A percentile compares a stretch with the other conserved stretches of the same genome.
Conservation (phyloP, 164 flowering plant genomes). For the Umbilicus rupestris region DNA sequence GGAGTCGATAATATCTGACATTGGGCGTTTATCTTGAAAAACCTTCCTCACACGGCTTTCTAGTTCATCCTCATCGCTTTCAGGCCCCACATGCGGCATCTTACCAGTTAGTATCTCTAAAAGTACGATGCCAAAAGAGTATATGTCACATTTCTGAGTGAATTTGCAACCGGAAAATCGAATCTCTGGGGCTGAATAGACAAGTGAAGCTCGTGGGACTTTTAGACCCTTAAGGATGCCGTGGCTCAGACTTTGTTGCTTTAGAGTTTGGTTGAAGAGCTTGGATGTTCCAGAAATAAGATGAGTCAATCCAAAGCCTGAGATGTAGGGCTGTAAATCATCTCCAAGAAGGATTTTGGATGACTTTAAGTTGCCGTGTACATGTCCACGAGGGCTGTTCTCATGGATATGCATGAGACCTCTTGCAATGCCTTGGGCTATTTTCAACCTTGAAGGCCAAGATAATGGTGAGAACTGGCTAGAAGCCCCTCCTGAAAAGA, state of each 20-base stretch:
- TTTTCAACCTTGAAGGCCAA: conserved; percentile 69
- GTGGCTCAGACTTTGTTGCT: conserved; percentile 29
- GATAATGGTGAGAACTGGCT: conserved; percentile 44
- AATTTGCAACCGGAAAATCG: conserved; percentile 33
- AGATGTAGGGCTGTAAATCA: conserved; percentile 57
- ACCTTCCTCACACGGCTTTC: conserved; percentile 65
- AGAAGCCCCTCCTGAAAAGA: conserved; percentile 40
- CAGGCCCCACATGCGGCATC: conserved; percentile 39
- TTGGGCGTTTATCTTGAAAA: conserved; percentile 57
- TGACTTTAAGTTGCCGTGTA: conserved; percentile 87
- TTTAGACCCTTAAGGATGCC: conserved; percentile 19
- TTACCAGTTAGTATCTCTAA: conserved; percentile 78
- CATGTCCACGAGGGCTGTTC: conserved; percentile 54
- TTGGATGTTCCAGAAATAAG: conserved; percentile 34
- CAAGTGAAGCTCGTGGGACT: conserved; percentile 19
- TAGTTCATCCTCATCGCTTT: conserved; percentile 44
- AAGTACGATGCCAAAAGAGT: conserved; percentile 74
- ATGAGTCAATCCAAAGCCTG: conserved; percentile 79
- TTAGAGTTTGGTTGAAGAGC: conserved; percentile 18
- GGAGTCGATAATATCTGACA: conserved; percentile 73
- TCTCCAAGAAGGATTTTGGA: conserved; percentile 83
- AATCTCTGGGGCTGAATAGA: conserved; percentile 75
- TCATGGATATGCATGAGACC: conserved; percentile 83
- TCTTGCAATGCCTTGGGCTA: conserved; percentile 73
- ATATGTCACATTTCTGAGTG: conserved; percentile 81